Evolutionary conservation across 164 flowering plant species (phyloP).

Genomic region (Dillenia turbinata): DNA sequence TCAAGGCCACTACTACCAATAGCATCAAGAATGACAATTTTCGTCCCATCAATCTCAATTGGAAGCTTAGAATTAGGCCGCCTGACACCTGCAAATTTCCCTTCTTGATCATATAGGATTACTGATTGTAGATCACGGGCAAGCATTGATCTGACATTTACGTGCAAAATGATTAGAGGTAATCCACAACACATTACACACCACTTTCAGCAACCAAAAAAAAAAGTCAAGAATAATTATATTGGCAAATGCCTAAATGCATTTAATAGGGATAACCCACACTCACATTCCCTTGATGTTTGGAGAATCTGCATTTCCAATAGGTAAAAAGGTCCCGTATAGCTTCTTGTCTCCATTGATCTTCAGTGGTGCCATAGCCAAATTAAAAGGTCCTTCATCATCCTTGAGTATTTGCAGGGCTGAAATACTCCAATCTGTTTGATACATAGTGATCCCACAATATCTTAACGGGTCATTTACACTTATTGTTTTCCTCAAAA

Average conservation of each 20-base stretch:
- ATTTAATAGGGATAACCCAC: too few relatives aligned
- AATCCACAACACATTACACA: too few relatives aligned
- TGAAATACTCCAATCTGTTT: slow-evolving; percentile 93
- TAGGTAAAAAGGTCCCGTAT: slow-evolving; percentile 83
- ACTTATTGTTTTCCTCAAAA: slow-evolving; percentile 86
- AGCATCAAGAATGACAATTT: slow-evolving; percentile 75
- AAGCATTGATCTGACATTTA: slow-evolving; percentile 73
- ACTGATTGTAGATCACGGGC: slow-evolving; percentile 92
- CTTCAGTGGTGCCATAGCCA: slow-evolving; percentile 95
- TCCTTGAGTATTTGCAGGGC: slow-evolving; percentile 81
- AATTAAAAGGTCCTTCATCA: slow-evolving; percentile 91
- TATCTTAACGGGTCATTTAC: slow-evolving; percentile 95
- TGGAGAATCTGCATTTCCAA: slow-evolving; percentile 61
- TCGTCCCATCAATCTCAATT: slow-evolving; percentile 70
- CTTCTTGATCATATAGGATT: slow-evolving; percentile 77
- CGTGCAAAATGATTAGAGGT: background rate
- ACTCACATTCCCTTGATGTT: slow-evolving; percentile 89
- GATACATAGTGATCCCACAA: slow-evolving; percentile 88
- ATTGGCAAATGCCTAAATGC: too few relatives aligned
- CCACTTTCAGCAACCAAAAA: background rate
- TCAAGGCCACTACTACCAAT: slow-evolving; percentile 90
- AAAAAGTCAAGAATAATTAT: background rate
- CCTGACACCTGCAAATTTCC: slow-evolving; percentile 85
- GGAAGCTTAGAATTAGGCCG: slow-evolving; percentile 90
- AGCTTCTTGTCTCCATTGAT: slow-evolving; percentile 95